Evolutionary conservation across 2,329 filamentous ascomycete genomes (phyloP), one percentile per base, ranked within the genome.

Genomic region (Neonectria hederae): DNA sequence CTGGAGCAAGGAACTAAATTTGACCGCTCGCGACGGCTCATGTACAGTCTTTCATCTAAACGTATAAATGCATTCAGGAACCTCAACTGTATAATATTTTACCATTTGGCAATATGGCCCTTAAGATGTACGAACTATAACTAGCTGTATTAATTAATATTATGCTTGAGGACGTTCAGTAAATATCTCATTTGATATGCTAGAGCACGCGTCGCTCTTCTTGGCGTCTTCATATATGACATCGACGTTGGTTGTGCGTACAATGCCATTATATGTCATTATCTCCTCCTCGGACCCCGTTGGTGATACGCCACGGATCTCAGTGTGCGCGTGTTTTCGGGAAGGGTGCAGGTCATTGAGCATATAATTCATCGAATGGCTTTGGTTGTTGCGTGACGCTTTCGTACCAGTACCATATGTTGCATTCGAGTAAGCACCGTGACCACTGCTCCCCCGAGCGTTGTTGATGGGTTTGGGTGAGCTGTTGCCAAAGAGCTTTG

Each of bases 191-290:
- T 48, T 46, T 11, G 54, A 57, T 19, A 49, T 14, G 5, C 43
- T 57, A 22, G 54, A 57, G 19, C 30, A 30, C 5, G 28, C 21
- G 5, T 57, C 28, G 22, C 54, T 57, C 24, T 46, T 22, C 54
- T 57, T 57, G 2, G 43, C 32, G 32, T 49, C 43, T 43, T 74
- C 69, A 19, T 72, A 75, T 1, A 63, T 45, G 10, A 75, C 54
- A 46, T 75, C 63, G 19, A 76, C 65, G 17, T 79, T 74, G 2
- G 75, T 79, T 11, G 77, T 79, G 13, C 77, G 72, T 59, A 81
- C 69, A 28, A 81, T 81, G 11, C 79, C 79, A 49, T 80, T 79
- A 38, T 78, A 77, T 2, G 77, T 78, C 76, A 81, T 79, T 11
- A 81, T 80, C 60, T 80, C 78, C 55, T 81, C 79, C 53, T 81